Percentiles rank a stretch among this genome's conserved stretches.
These are phyloP conservation scores for Metschnikowia aberdeeniae DNA, from an alignment of 805 yeast genomes.

Conservation along the genomic window DNA sequence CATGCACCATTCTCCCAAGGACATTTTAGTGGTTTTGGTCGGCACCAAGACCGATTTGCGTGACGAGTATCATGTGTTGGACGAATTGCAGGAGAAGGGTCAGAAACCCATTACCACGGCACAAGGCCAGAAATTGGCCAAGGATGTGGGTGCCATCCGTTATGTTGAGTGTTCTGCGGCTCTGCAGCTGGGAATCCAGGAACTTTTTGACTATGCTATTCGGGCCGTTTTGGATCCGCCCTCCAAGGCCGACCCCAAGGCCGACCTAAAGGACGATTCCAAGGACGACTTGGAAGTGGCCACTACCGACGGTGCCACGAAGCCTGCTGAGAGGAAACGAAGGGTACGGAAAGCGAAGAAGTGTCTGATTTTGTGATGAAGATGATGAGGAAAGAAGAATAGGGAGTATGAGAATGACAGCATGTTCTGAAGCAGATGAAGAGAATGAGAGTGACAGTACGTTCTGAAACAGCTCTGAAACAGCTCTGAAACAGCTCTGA, in stretches of 20 bases:
- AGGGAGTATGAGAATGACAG: no score
- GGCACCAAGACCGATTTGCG: constrained; percentile 90
- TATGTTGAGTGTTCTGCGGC: constrained; percentile 90
- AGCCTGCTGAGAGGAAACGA: constrained; percentile 18
- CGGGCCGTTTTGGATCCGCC: constrained; percentile 61
- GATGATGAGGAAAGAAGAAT: no score
- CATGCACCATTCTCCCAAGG: constrained; percentile 74
- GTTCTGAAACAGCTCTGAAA: no score
- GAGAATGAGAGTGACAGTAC: no score
- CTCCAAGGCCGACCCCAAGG: constrained; percentile 10
- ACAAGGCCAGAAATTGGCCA: constrained; percentile 66
- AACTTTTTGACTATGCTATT: constrained; percentile 80
- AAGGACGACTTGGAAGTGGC: constrained; percentile 16
- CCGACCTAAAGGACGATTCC: no score
- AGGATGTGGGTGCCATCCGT: constrained; percentile 65
- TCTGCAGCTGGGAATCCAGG: constrained; percentile 80
- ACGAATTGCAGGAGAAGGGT: constrained; percentile 59
- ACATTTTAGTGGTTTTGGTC: constrained; percentile 63
- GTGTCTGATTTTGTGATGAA: constrained; percentile 35
- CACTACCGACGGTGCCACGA: not conserved
- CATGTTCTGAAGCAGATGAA: no score
- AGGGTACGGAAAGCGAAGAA: constrained; percentile 34
- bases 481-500: no score
- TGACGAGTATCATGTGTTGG: constrained; percentile 73
- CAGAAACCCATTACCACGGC: constrained; percentile 55